phyloP scores from a whole-genome alignment of 352 stramenopile genomes.

The Pythium apleroticum region DNA sequence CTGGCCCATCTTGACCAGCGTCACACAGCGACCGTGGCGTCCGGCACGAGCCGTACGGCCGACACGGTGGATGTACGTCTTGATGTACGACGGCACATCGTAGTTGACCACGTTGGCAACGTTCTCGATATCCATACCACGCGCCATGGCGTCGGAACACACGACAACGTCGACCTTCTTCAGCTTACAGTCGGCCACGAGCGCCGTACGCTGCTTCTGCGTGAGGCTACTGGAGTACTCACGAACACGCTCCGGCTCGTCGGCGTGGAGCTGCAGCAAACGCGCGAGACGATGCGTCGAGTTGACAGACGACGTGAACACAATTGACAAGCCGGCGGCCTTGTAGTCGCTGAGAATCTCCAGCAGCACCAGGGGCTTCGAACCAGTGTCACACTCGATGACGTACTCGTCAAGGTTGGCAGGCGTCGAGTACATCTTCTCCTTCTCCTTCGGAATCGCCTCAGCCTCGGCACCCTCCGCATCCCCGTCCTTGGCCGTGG shows the following conservation, averaged over 20 bases:
- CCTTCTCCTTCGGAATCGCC: conserved; percentile 34
- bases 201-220: conserved; percentile 71
- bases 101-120: conserved; percentile 95
- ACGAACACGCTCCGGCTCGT: conserved; percentile 53
- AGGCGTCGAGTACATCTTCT: conserved; percentile 80
- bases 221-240: conserved; percentile 84
- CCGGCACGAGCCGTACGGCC: conserved; percentile 81
- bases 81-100: conserved; percentile 89
- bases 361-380: conserved; percentile 95
- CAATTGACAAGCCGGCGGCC: conserved; percentile 78
- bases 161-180: conserved; percentile 78
- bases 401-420: conserved; percentile 85
- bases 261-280: conserved; percentile 90
- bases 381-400: conserved; percentile 92
- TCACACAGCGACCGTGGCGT: conserved; percentile 70
- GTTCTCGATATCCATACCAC: conserved; percentile 92
- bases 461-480: conserved; percentile 19
- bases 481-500: conserved; percentile 20
- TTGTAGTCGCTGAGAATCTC: conserved; percentile 87
- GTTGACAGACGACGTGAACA: conserved; percentile 97
- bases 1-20: conserved; percentile 82
- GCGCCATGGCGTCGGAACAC: conserved; percentile 92
- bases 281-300: conserved; percentile 95
- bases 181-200: conserved; percentile 79
- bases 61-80: conserved; percentile 91